Conservation (phyloP, 1,284 basidiomycete species). For the Tilletia caries region DNA sequence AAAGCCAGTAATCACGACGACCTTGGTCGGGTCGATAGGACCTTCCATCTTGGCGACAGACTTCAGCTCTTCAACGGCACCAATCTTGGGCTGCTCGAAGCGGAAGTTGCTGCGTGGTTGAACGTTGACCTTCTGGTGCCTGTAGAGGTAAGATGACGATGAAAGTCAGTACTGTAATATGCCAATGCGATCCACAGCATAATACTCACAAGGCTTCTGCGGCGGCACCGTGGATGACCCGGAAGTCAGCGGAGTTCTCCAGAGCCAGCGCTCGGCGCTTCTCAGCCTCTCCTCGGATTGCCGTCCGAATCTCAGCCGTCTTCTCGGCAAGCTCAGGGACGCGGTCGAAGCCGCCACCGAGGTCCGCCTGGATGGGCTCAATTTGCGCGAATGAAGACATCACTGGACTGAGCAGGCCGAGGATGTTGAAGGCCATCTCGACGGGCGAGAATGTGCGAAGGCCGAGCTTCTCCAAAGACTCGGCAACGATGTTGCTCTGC, state of each 20-base stretch:
- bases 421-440: constrained; percentile 99
- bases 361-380: constrained; percentile 91
- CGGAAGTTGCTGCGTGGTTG: constrained; percentile 96
- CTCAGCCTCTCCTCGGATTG: constrained; percentile 74
- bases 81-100: constrained; percentile 80
- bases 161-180: not conserved
- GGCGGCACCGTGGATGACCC: constrained; percentile 81
- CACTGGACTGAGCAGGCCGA: constrained; percentile 95
- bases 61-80: constrained; percentile 60
- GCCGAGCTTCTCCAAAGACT: constrained; percentile 87
- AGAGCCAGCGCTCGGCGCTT: constrained; percentile 86
- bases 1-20: constrained; percentile 91
- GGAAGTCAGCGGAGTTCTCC: constrained; percentile 93
- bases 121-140: constrained; percentile 82
- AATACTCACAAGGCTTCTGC: constrained; percentile 70
- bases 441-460: constrained; percentile 97
- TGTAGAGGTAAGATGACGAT: not conserved
- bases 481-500: constrained; percentile 88
- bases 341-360: constrained; percentile 69
- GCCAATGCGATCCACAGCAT: not conserved
- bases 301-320: constrained; percentile 65
- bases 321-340: constrained; percentile 44
- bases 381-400: constrained; percentile 99
- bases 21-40: constrained; percentile 84
- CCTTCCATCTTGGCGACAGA: constrained; percentile 60